These are phyloP conservation scores for Lunularia cruciata DNA, from an alignment of 225 moss, liverwort and hornwort species.

Conservation along the genomic window DNA sequence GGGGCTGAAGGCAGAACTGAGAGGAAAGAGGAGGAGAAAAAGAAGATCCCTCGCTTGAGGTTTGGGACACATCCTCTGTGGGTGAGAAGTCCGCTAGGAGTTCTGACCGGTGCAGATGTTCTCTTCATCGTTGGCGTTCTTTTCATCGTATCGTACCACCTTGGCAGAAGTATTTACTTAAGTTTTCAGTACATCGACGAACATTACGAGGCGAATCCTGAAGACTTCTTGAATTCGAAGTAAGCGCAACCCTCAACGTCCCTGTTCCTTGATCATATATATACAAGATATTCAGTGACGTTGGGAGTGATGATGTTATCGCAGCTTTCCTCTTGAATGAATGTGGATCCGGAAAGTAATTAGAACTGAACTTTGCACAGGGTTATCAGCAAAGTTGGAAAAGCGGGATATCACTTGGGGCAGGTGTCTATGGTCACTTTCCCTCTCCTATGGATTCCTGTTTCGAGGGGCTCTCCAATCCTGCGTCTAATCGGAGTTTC, in stretches of 20 bases:
- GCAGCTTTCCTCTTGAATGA: too few relatives aligned
- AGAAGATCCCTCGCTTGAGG: background rate
- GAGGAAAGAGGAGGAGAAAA: background rate
- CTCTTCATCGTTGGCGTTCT: slow-evolving; percentile 6
- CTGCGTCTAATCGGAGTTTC: slow-evolving; percentile 51
- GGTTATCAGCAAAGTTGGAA: background rate
- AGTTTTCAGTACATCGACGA: background rate
- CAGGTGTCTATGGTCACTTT: slow-evolving; percentile 16
- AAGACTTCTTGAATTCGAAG: background rate
- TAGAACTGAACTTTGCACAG: background rate
- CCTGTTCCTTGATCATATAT: too few relatives aligned
- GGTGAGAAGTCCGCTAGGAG: slow-evolving; percentile 24
- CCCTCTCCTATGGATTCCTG: slow-evolving; percentile 46
- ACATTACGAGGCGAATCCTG: background rate
- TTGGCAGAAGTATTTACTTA: background rate
- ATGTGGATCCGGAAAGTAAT: too few relatives aligned
- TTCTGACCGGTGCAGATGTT: slow-evolving; percentile 20
- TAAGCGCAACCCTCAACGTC: too few relatives aligned
- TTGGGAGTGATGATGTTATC: too few relatives aligned
- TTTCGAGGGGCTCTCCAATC: slow-evolving; percentile 49
- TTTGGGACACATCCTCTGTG: slow-evolving; percentile 21
- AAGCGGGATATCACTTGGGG: background rate
- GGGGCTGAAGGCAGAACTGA: background rate
- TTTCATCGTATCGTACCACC: slow-evolving; percentile 1
- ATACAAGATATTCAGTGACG: too few relatives aligned